These are phyloP conservation scores for Phytophthora tentaculata DNA, from an alignment of 352 stramenopile species.

Conservation along the genomic window DNA sequence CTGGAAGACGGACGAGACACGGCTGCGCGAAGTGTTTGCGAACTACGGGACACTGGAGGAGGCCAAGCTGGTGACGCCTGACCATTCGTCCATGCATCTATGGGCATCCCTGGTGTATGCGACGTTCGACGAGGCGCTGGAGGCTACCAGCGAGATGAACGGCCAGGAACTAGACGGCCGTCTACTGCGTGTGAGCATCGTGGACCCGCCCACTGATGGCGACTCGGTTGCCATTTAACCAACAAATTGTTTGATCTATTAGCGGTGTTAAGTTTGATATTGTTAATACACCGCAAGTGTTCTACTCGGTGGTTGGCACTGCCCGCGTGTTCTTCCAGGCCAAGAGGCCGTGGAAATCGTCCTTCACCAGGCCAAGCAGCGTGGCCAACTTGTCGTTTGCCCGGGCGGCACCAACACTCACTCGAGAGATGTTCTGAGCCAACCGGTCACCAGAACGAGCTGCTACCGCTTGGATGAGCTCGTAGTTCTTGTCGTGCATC, in stretches of 20 bases:
- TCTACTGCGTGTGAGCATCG: conserved; percentile 79
- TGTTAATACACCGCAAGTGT: conserved; percentile 8
- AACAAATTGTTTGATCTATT: conserved; percentile 6
- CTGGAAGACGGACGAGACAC: conserved; percentile 84
- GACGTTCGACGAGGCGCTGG: conserved; percentile 74
- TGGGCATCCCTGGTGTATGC: conserved; percentile 70
- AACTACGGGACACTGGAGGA: conserved; percentile 62
- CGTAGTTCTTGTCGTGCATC: conserved; percentile 92
- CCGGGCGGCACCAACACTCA: conserved; percentile 72
- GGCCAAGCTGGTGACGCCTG: conserved; percentile 58
- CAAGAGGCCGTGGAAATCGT: conserved; percentile 71
- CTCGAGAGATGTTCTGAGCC: conserved; percentile 66
- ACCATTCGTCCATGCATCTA: conserved; percentile 67
- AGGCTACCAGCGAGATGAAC: conserved; percentile 80
- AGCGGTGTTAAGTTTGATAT: conserved; percentile 12
- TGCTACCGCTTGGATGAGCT: conserved; percentile 68
- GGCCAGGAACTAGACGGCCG: conserved; percentile 82
- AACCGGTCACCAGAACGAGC: conserved; percentile 47
- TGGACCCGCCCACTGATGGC: conserved; percentile 48
- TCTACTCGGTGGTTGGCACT: conserved; percentile 55
- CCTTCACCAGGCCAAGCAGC: conserved; percentile 69
- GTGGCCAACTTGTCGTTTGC: conserved; percentile 73
- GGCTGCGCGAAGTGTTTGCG: conserved; percentile 62
- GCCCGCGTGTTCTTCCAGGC: conserved; percentile 83
- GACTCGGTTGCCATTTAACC: conserved; percentile 18